Evolutionary conservation across 2,329 filamentous ascomycete genomes (phyloP).

Genomic region (Stylonectria norvegica): DNA sequence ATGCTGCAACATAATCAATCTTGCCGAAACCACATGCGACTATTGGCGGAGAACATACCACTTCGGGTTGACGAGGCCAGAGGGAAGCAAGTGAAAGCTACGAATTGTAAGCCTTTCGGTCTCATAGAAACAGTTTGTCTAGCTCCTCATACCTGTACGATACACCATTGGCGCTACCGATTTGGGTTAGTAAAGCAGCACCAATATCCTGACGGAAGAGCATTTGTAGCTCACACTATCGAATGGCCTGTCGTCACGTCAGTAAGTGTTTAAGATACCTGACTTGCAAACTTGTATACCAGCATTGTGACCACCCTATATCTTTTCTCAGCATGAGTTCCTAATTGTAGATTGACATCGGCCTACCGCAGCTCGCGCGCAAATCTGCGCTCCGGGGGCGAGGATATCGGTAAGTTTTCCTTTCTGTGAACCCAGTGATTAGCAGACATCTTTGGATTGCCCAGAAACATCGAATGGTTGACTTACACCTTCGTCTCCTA

Average conservation of each 20-base stretch:
- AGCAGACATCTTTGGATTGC: constrained; percentile 4
- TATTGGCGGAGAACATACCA: no score
- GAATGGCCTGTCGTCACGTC: no score
- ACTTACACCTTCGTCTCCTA: no score
- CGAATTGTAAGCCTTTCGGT: background rate
- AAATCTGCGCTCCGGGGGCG: background rate
- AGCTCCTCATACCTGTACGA: background rate
- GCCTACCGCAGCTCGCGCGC: background rate
- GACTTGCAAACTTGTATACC: no score
- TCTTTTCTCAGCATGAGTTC: background rate
- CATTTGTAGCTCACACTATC: background rate
- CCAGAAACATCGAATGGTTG: constrained; percentile 1
- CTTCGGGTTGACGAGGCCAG: background rate
- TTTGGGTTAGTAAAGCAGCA: background rate
- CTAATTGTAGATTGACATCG: background rate
- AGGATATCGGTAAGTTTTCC: background rate
- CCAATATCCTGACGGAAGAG: background rate
- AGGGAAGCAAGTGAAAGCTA: background rate
- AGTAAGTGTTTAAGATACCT: no score
- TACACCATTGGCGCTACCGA: background rate
- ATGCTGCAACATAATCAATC: no score
- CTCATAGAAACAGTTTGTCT: background rate
- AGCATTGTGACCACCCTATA: background rate
- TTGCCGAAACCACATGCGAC: no score
- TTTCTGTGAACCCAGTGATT: no score